These are phyloP conservation scores for Collybia sp. DNA, from an alignment of 768 basidiomycete genomes.

Conservation along the genomic window DNA sequence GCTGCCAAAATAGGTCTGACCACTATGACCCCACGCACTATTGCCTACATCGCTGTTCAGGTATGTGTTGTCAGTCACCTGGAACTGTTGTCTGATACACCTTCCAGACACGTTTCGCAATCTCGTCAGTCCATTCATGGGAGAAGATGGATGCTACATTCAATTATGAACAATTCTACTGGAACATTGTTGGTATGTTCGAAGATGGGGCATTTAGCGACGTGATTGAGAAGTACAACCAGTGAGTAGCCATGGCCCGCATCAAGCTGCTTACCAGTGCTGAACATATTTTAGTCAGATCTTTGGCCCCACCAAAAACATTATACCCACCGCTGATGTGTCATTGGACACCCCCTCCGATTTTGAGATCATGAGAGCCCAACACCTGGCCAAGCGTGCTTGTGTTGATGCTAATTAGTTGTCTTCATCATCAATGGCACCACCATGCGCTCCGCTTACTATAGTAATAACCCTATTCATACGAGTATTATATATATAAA, in stretches of 20 bases:
- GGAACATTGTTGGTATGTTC: constrained; percentile 4
- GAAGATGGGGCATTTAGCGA: background rate
- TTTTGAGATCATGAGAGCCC: background rate
- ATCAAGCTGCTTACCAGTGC: background rate
- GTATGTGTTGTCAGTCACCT: constrained; percentile 3
- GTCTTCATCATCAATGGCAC: background rate
- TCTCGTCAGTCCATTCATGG: constrained; percentile 6
- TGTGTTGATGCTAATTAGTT: background rate
- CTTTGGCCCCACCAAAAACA: background rate
- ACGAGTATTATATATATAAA: background rate
- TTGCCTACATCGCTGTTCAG: constrained; percentile 16
- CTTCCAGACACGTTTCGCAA: constrained; percentile 4
- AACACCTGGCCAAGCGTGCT: constrained; percentile 2
- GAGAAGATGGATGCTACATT: constrained; percentile 2
- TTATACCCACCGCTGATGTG: background rate
- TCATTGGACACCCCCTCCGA: background rate
- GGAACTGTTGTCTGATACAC: background rate
- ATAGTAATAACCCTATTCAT: background rate
- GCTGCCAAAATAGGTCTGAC: constrained; percentile 9
- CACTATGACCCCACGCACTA: constrained; percentile 6
- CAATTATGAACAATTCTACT: constrained; percentile 9
- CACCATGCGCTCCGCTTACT: background rate
- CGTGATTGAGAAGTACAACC: constrained; percentile 6
- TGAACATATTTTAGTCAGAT: background rate
- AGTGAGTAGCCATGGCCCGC: no score